Evolutionary conservation across 2,329 filamentous ascomycete species (phyloP), one percentile per base, ranked within the genome.

Genomic region (Aspergillus viridinutans): DNA sequence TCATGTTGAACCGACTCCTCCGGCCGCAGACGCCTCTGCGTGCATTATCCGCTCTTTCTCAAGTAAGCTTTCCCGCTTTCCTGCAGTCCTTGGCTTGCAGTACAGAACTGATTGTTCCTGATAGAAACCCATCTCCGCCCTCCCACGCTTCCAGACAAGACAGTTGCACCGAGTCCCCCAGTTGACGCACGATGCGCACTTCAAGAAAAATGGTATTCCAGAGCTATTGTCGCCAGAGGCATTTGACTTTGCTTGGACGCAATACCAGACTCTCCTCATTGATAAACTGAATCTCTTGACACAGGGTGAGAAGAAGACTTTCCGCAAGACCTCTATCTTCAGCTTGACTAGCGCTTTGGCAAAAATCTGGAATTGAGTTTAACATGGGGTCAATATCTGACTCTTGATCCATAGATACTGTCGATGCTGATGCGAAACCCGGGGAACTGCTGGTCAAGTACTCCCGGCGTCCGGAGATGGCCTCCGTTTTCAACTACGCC

Each of bases 401-500:
- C 8, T 55, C 56, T 7, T 12, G 21, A 9, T 25, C 14, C 51
- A 53, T 64, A 91, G 89, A 84, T 64, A 88, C 84, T 64, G 79
- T 85, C 20, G 82, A 84, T 68, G 87, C 87, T 63, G 76, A 84
- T 71, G 78, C 82, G 64, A 78, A 82, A 52, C 75, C 85, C 59
- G 86, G 89, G 74, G 80, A 85, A 49, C 86, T 96, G 69, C 76
- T 90, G 69, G 81, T 93, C 69, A 81, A 85, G 69, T 88, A 88
- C 58, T 90, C 93, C 58, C 90, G 92, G 74, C 85, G 94, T 69
- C 88, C 93, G 48, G 81, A 82, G 64, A 81, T 84, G 61, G 94
- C 94, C 45, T 82, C 87, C 66, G 80, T 88, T 72, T 99, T 99
- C 86, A 99, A 97, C 83, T 85, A 95, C 74, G 94, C 94, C 74